Evolutionary conservation across 148 eudicot species (phyloP).

Genomic region (Polygonum maritimum): DNA sequence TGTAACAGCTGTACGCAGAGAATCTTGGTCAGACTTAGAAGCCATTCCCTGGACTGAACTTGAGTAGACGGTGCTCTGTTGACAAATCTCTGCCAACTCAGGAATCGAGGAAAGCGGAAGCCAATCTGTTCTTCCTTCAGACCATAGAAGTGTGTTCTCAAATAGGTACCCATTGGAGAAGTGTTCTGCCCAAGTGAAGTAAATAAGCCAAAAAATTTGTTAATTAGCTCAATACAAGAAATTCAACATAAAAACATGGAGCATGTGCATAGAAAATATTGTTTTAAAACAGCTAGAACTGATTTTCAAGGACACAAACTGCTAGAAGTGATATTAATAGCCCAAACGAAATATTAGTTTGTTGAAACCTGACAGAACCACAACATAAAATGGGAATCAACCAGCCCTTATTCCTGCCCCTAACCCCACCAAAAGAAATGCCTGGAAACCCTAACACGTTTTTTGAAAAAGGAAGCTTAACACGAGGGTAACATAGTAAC

Average conservation of each 20-base stretch:
- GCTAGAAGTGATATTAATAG: conserved; percentile 34
- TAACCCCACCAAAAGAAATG: not conserved
- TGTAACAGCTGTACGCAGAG: conserved; percentile 11
- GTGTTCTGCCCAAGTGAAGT: conserved; percentile 69
- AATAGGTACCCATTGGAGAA: conserved; percentile 59
- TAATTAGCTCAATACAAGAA: conserved; percentile 26
- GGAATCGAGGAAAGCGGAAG: conserved; percentile 70
- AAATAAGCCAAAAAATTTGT: conserved; percentile 48
- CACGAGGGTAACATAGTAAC: not conserved
- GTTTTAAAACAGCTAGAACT: conserved; percentile 27
- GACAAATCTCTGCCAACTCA: conserved; percentile 41
- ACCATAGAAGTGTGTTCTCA: conserved; percentile 76
- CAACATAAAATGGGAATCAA: not conserved
- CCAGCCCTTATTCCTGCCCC: not conserved
- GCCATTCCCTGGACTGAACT: conserved; percentile 19
- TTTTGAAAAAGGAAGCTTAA: not conserved
- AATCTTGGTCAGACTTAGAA: conserved; percentile 4
- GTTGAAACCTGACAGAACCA: not conserved
- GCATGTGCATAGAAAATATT: conserved; percentile 27
- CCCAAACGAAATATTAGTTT: conserved; percentile 22
- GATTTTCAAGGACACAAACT: conserved; percentile 31
- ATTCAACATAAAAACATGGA: conserved; percentile 29
- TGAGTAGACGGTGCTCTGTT: conserved; percentile 26
- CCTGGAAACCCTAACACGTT: not conserved
- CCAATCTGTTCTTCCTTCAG: conserved; percentile 87